Evolutionary conservation across 352 stramenopile species (phyloP).

Genomic region (Phytopythium oedochilum): DNA sequence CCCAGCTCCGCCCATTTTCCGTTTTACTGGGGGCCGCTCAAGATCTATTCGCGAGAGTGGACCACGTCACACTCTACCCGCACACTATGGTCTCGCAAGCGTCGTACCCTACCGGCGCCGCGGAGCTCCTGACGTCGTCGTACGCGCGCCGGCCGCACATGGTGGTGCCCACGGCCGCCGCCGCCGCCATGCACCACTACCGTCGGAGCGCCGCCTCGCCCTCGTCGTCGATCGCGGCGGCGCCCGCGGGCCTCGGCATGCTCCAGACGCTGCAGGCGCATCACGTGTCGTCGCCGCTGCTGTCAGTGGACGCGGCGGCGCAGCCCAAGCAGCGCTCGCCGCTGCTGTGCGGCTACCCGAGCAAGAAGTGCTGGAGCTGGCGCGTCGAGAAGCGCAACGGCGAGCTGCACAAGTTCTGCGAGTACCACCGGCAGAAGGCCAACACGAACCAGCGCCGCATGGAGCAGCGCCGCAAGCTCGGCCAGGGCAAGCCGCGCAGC

Average conservation of each 20-base stretch:
- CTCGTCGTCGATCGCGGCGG: background rate
- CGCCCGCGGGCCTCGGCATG: background rate
- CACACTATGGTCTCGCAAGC: background rate
- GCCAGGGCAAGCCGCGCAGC: slow-evolving; percentile 17
- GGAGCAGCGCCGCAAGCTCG: slow-evolving; percentile 75
- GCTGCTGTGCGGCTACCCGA: slow-evolving; percentile 65
- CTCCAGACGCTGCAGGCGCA: background rate
- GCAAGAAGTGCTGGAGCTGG: slow-evolving; percentile 82
- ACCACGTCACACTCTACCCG: background rate
- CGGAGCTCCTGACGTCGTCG: background rate
- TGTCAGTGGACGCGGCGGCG: slow-evolving; percentile 1
- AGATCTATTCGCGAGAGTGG: background rate
- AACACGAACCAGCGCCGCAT: slow-evolving; percentile 84
- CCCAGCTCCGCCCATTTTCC: background rate
- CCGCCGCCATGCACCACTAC: slow-evolving; percentile 1
- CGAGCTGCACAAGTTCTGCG: slow-evolving; percentile 83
- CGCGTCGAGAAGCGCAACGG: slow-evolving; percentile 80
- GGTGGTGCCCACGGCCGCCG: background rate
- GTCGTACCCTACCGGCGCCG: background rate
- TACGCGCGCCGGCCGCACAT: background rate
- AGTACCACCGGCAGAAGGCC: slow-evolving; percentile 82
- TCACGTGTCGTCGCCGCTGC: background rate
- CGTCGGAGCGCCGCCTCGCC: background rate
- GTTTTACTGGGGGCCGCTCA: background rate
- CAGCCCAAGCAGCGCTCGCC: slow-evolving; percentile 42